These are phyloP conservation scores for Paecilomyces fulvus DNA, from an alignment of 2,329 filamentous ascomycete species.

Conservation along the genomic window DNA sequence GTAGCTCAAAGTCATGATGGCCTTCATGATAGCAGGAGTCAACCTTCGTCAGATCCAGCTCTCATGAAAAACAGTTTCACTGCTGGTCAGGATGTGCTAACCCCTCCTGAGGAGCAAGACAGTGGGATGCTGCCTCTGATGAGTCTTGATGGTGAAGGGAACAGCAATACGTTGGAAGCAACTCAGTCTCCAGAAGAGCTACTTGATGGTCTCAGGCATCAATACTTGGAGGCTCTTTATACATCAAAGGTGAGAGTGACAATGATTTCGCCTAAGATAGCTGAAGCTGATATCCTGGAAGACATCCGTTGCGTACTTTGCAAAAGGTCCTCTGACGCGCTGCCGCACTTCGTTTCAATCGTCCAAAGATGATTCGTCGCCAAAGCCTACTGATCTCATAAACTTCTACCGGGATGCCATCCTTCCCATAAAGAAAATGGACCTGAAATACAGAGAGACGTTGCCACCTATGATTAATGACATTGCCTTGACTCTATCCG, in stretches of 20 bases:
- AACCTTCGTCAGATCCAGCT: slow-evolving; percentile 6
- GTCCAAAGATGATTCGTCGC: slow-evolving; percentile 13
- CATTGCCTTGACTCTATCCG: slow-evolving; percentile 27
- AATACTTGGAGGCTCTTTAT: slow-evolving; percentile 37
- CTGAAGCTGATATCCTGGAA: slow-evolving; percentile 14
- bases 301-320: slow-evolving; percentile 44
- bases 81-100: slow-evolving; percentile 4
- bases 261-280: neutral
- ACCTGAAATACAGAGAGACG: slow-evolving; percentile 40
- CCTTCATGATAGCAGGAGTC: slow-evolving; percentile 10
- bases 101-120: slow-evolving; percentile 10
- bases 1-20: slow-evolving; percentile 4
- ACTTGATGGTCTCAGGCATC: slow-evolving; percentile 27
- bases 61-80: slow-evolving; percentile 7
- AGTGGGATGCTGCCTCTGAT: neutral
- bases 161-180: slow-evolving; percentile 8
- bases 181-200: slow-evolving; percentile 26
- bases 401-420: slow-evolving; percentile 35
- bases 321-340: slow-evolving; percentile 42
- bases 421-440: slow-evolving; percentile 38
- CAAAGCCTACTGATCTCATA: slow-evolving; percentile 20
- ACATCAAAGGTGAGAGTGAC: slow-evolving; percentile 29
- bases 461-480: slow-evolving; percentile 32
- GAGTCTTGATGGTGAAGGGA: slow-evolving; percentile 8
- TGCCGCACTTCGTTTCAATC: slow-evolving; percentile 33